Percentiles rank a stretch among this genome's conserved stretches.
These are phyloP conservation scores for Orobanche coerulescens DNA, from an alignment of 257 asterid genomes.

Conservation along the genomic window DNA sequence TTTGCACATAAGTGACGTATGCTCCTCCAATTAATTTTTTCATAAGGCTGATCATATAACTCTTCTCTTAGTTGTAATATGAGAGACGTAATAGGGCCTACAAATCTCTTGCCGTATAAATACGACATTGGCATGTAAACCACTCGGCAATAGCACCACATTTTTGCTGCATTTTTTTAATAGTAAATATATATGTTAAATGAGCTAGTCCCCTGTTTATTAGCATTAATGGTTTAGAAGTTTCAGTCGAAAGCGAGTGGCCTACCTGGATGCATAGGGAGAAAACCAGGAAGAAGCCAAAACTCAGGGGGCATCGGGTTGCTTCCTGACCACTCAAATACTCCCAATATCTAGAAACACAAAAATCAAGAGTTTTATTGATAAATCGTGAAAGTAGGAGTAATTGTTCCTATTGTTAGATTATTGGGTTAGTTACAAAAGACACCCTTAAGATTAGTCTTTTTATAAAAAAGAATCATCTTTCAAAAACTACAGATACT, in stretches of 20 bases:
- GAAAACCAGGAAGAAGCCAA: constrained; percentile 70
- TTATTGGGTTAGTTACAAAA: neutral
- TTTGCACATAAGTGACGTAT: constrained; percentile 53
- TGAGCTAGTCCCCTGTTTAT: neutral
- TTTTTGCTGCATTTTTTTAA: constrained; percentile 43
- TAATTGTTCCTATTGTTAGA: neutral
- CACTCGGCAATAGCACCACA: constrained; percentile 78
- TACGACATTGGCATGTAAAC: constrained; percentile 84
- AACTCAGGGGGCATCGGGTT: constrained; percentile 82
- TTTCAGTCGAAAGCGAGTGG: neutral
- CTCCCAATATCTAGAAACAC: constrained; percentile 47
- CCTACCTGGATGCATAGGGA: constrained; percentile 76
- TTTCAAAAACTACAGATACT: too few relatives aligned
- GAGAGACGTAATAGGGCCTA: constrained; percentile 64
- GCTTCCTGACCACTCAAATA: constrained; percentile 64
- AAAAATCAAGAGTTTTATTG: neutral
- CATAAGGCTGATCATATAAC: constrained; percentile 51
- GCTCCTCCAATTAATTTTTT: constrained; percentile 51
- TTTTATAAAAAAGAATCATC: too few relatives aligned
- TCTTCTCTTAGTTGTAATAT: constrained; percentile 52
- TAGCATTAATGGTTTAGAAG: neutral
- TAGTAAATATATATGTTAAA: neutral
- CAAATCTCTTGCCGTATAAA: constrained; percentile 64
- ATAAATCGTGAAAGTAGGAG: neutral
- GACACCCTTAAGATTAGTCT: too few relatives aligned